Evolutionary conservation across 768 basidiomycete genomes (phyloP), one percentile per base, ranked within the genome.

Genomic region (Tulasnella sp.): DNA sequence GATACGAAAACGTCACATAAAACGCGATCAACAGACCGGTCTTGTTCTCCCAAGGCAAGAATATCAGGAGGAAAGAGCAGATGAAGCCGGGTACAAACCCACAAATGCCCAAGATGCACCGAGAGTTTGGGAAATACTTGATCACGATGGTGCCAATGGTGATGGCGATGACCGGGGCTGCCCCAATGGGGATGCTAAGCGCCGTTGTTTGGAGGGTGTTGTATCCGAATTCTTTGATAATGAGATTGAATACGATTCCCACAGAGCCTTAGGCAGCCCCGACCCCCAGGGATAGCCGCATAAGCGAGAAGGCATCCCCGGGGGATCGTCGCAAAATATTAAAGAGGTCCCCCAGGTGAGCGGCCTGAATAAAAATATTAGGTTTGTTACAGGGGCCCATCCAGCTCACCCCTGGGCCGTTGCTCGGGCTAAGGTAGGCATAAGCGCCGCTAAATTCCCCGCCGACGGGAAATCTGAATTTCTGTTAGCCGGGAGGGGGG

Each of bases 161-260:
- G 42, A 77, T 77, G 38, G 76, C 14, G 76, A 77, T 62, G 56
- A 77, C 39, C 56, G 38, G 4, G 38, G 76, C 24, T 16, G 73
- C 44, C n/a, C 80, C 80, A 21, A 44, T 52, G 36, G 80, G 80
- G 19, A 80, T 77, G 71, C 77, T 80, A 19, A 80, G 58, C 18
- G 80, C 68, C 31, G 81, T 81, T 12, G 75, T 77, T 58, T 81
- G 46, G 19, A 74, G 40, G 8, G 77, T 78, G 38, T 44, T 73
- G 71, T 80, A 81, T 19, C 81, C 81, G 39, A 80, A 81, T 34
- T 31, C 36, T 73, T 75, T 73, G 72, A 81, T 82, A 80, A 82
- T 81, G 71, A 79, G 52, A 40, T 42, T 56, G 79, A 74, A 80
- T 48, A 80, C 62, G 71, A 81, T 76, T 24, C 81, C 80, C 16